Base-by-base conservation (phyloP, 768 basidiomycete species). In the Dictyophora rubrovolvata region DNA sequence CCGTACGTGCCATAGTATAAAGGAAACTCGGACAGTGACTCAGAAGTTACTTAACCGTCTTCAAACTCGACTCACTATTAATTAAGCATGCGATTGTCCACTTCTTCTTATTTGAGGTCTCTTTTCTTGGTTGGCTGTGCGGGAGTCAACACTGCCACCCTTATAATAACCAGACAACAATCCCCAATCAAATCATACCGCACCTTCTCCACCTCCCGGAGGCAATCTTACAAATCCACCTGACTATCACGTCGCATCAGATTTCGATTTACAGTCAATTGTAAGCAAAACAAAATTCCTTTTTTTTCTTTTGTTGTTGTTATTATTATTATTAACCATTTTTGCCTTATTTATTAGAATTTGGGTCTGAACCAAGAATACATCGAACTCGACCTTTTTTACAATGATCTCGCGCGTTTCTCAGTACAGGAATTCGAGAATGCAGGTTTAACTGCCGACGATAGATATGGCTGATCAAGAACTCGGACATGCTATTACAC, bases 401-500 rank as follows among this genome's bases (percentile, higher is more conserved):
- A 82, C 64, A 71, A 78, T 59, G 83, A 78, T 22, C 74, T 84
- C 9, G 74, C 75, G 14, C 63, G 66, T 48, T 86, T 88, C 72
- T 77, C 77, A 2, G 71, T 60, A 0, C 70, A 76, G 23, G 82
- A 85, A 20, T 86, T 85, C 66, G 75, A 77, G 22, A 78, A 68
- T 5, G 79, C 75, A 1, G 83, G 82, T 0, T 64, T 86, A 48
- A 73, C 68, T 51, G 76, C 76, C 5, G 79, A 79, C 21, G 81
- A 84, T 61, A 73, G 76, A 21, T 69, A 84, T 84, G 81, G 84
- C 76, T 14, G 73, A 81, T 53, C 82, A 84, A 63, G 82, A 86
- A 69, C 73, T 80, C 33, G 83, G 83, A 0, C 85, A 88, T 66
- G 79, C 83, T 6, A 71, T 68, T 10, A 67, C 83, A 55, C 61